phyloP scores from a whole-genome alignment of 2,329 filamentous ascomycete genomes.

The Taxawa tesnikishii region DNA sequence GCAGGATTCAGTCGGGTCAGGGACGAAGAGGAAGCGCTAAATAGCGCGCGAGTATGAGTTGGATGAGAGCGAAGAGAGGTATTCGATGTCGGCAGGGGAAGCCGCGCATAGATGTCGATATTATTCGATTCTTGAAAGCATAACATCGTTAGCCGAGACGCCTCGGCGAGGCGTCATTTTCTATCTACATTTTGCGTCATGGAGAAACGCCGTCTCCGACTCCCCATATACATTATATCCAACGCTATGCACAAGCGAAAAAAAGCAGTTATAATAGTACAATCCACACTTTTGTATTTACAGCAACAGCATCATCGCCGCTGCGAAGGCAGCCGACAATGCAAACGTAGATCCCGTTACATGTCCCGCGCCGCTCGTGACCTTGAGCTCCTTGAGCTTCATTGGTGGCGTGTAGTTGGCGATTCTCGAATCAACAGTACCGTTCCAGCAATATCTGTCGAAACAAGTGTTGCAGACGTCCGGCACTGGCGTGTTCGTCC shows the following conservation, averaged over 20 bases:
- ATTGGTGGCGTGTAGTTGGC: constrained; percentile 6
- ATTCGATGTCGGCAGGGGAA: too few species aligned
- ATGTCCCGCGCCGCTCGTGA: constrained; percentile 3
- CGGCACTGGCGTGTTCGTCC: constrained; percentile 58
- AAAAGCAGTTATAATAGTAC: background rate
- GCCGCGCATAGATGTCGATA: too few species aligned
- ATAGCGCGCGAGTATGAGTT: constrained; percentile 3
- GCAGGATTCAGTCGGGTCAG: constrained; percentile 25
- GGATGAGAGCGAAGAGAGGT: constrained; percentile 4
- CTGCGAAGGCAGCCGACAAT: background rate
- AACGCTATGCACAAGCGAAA: background rate
- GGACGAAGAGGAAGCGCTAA: constrained; percentile 30
- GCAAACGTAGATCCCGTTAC: background rate
- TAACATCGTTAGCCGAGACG: too few species aligned
- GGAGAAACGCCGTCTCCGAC: too few species aligned
- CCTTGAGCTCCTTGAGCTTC: constrained; percentile 5
- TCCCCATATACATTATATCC: background rate
- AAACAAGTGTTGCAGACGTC: constrained; percentile 68
- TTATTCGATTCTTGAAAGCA: too few species aligned
- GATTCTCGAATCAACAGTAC: constrained; percentile 41
- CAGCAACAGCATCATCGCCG: background rate
- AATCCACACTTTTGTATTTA: background rate
- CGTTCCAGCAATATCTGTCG: constrained; percentile 81
- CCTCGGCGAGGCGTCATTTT: too few species aligned
- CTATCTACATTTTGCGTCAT: too few species aligned